Evolutionary conservation across 2,329 filamentous ascomycete genomes (phyloP), one percentile per base, ranked within the genome.

Genomic region (Colletotrichum ledebouriae): DNA sequence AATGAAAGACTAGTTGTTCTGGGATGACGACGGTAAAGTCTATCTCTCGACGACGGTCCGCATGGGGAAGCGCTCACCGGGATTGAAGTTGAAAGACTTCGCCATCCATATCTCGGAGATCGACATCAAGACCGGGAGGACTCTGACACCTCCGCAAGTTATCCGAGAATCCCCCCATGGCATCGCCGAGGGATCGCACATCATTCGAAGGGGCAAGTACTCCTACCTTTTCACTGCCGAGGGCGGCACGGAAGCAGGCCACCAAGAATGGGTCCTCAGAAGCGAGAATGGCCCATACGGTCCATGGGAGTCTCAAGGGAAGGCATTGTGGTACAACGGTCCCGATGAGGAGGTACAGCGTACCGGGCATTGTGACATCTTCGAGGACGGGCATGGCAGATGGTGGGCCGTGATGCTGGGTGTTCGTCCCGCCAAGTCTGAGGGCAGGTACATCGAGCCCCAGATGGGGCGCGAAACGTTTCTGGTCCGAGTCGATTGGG

Each of bases 211-310:
- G 25, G 76, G 75, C 3, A 71, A 61, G 37, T 80, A 75, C 61
- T 80, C 80, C 68, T 82, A 81, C 65, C 76, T 81, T 9, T 77
- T 81, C 68, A 80, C 79, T 4, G 80, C 80, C 3, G 78, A 80
- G 71, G 78, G 78, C 37, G 81, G 80, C 13, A 82, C 80, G 6
- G 84, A 85, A 64, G 79, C 77, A 15, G 84, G 84, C 0, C 85
- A 88, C 69, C 81, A 83, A 59, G 84, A 86, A 67, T 87, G 84
- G 81, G 83, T 86, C 0, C 78, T 80, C 59, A 81, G 85, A 4
- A 87, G 82, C 68, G 77, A 75, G 10, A 71, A 70, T 1, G 77
- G 80, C 0, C 81, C 81, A 0, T 78, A 80, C 9, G 85, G 85
- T 0, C 84, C 84, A 0, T 87, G 85, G 84, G 83, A 85, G 63